A percentile compares a stretch with the other conserved stretches of the same genome.
Evolutionary conservation across 495 filamentous ascomycete genomes (phyloP).

Genomic region (Aspergillus asperescens): DNA sequence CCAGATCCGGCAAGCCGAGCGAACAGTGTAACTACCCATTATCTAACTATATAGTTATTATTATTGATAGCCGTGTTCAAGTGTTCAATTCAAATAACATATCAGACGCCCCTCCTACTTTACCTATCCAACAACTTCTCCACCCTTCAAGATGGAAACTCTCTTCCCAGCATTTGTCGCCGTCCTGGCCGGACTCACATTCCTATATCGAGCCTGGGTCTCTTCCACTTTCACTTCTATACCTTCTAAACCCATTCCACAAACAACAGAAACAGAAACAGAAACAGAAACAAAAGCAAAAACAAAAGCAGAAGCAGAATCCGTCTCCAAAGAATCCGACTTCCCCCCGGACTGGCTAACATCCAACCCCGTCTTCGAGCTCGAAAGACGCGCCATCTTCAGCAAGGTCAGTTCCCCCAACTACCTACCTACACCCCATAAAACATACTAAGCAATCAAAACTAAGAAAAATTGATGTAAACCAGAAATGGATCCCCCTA

Average conservation of each 20-base stretch:
- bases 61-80: neutral
- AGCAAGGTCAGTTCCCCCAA: slow-evolving; percentile 33
- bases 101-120: neutral
- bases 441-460: neutral
- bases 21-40: too few relatives aligned
- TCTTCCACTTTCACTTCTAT: neutral
- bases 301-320: neutral
- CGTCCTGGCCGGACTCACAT: neutral
- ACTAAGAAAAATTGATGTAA: neutral
- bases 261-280: neutral
- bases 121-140: neutral
- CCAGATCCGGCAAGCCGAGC: slow-evolving; percentile 16
- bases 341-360: slow-evolving; percentile 45
- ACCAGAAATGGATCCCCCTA: slow-evolving; percentile 45
- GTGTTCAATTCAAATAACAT: neutral
- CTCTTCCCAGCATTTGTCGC: neutral
- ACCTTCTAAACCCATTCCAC: neutral
- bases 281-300: neutral
- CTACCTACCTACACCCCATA: too few relatives aligned
- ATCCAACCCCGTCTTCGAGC: slow-evolving; percentile 40
- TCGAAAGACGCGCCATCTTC: slow-evolving; percentile 51
- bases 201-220: neutral
- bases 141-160: neutral
- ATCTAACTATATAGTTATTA: too few relatives aligned
- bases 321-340: slow-evolving; percentile 33